Conservation (phyloP, 2,329 filamentous ascomycete species). For the Colletotrichum cuscutae region DNA sequence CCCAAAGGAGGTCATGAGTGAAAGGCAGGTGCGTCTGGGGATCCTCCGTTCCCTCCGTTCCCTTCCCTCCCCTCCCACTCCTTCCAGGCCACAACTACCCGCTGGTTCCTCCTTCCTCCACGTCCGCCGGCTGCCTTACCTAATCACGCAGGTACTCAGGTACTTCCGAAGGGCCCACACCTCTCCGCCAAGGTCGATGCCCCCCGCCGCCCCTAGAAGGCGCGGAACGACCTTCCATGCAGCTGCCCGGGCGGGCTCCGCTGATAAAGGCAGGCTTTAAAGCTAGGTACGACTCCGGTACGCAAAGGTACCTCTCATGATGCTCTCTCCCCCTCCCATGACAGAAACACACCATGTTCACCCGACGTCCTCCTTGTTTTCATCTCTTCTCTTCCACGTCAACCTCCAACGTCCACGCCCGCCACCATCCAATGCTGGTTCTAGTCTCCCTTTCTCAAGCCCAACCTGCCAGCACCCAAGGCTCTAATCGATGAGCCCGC, state of each 20-base stretch:
- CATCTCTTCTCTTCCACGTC: not conserved
- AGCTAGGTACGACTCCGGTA: constrained; percentile 14
- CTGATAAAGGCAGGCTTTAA: constrained; percentile 5
- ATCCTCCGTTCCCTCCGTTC: not conserved
- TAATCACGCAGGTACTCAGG: not conserved
- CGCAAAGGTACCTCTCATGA: constrained; percentile 11
- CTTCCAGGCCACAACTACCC: not conserved
- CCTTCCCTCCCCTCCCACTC: not conserved
- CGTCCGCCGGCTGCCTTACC: not conserved
- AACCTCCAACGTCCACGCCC: not conserved
- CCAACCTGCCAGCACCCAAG: not conserved
- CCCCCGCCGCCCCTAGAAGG: constrained; percentile 26
- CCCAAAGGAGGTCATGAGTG: too few relatives aligned
- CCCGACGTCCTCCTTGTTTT: not conserved
- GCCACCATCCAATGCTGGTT: not conserved
- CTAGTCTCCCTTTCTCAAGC: not conserved
- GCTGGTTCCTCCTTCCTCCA: not conserved
- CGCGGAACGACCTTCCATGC: constrained; percentile 33
- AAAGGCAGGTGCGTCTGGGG: not conserved
- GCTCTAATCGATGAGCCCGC: constrained; percentile 19
- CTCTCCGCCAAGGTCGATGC: constrained; percentile 24
- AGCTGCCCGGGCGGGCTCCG: constrained; percentile 28
- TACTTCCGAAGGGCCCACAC: not conserved
- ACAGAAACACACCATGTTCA: not conserved
- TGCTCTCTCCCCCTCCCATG: not conserved